Base-by-base conservation (phyloP, 768 basidiomycete genomes). In the Infundibulicybe gibba region DNA sequence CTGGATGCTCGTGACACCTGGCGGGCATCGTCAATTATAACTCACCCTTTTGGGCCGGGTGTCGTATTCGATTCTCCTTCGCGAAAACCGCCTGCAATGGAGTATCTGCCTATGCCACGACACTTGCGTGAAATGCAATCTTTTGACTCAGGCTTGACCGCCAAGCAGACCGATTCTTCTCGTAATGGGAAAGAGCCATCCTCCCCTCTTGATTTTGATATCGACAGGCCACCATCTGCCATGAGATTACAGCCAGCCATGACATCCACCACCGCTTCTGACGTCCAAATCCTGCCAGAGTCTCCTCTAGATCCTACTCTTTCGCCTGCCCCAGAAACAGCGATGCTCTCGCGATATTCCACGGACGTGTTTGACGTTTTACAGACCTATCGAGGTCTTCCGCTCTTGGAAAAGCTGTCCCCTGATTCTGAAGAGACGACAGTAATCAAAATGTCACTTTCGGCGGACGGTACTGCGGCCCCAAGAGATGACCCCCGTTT, bases 401-500 rank as follows among this genome's bases (percentile, higher is more conserved):
- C 88, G 9, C 70, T 81, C 5, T 72, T 90, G 11, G 87, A 91
- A 49, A 80, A 76, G 45, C 68, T 90, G 19, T 73, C 77, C 5
- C 66, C 75, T 0, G 80, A 79, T 37, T 67, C 73, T 5, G 71
- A 72, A 9, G 79, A 77, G 38, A 81, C 82, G 30, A 81, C 83
- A 2, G 85, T 89, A 21, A 83, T 89, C 63, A 84, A 80, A 60
- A 70, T 92, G 59, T 86, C 85, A 1, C 62, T 89, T 12, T 74
- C 79, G 19, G 62, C 78, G 0, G 84, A 87, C 32, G 80, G 85
- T 47, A 79, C 75, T 21, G 81, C 83, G 12, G 78, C 85, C 1
- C 90, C 90, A 6, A 79, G 84, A 12, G 87, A 94, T 52, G 93
- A 97, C 54, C 91, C 93, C 13, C 79, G 92, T 0, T 94, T 94